Conservation (phyloP, 441 rosid genomes). For the Populus hybrid region DNA sequence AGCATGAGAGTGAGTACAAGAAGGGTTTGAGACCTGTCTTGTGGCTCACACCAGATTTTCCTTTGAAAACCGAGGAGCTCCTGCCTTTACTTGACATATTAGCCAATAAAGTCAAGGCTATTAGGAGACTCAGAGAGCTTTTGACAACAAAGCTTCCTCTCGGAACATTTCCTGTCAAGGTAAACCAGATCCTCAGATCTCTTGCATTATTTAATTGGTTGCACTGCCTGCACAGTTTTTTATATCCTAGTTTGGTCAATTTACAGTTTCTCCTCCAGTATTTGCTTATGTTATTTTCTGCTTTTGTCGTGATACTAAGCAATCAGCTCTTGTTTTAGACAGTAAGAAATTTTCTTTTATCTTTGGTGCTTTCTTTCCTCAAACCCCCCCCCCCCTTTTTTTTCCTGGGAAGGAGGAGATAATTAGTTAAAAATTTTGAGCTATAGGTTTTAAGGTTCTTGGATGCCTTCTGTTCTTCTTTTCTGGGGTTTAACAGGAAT, state of each 20-base stretch:
- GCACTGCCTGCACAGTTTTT: neutral
- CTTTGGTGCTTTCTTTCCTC: neutral
- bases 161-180: slow-evolving; percentile 99
- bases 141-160: slow-evolving; percentile 89
- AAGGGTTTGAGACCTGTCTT: slow-evolving; percentile 95
- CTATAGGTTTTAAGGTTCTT: neutral
- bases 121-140: slow-evolving; percentile 95
- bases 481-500: neutral
- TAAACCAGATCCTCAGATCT: slow-evolving; percentile 22
- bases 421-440: neutral
- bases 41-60: slow-evolving; percentile 95
- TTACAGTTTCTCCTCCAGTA: neutral
- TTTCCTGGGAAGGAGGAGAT: neutral
- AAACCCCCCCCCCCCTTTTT: too few species aligned
- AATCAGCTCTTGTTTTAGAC: neutral
- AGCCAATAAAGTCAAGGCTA: slow-evolving; percentile 95
- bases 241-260: neutral
- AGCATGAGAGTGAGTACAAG: slow-evolving; percentile 89
- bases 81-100: slow-evolving; percentile 92
- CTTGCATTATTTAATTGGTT: neutral
- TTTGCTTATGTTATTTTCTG: neutral
- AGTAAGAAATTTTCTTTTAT: neutral
- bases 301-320: neutral
- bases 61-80: slow-evolving; percentile 85
- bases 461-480: neutral